Evolutionary conservation across 2,329 filamentous ascomycete genomes (phyloP), one percentile per base, ranked within the genome.

Genomic region (Aspergillus udagawae): DNA sequence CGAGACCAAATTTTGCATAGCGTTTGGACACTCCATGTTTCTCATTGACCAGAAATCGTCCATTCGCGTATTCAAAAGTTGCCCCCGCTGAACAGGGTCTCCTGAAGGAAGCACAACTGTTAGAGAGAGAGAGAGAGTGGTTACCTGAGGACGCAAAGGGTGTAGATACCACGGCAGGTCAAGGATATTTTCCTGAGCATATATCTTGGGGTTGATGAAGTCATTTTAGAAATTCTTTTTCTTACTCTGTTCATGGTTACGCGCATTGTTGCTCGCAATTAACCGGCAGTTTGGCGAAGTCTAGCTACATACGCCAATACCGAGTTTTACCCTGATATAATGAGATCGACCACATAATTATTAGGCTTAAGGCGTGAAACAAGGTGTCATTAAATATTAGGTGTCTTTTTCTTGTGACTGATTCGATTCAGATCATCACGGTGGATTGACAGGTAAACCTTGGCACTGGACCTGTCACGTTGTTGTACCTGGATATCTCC

Each of bases 31-130:
- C 44, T 41, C 65, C 57, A n/a, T 65, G 27, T 17, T 63, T 58
- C 53, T 71, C 66, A 44, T 69, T 64, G 28, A 64, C 63, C n/a
- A 72, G 54, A 38, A 69, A 72, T 21, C 63, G 62, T 5, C 68
- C 69, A 27, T 67, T 69, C 0, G 66, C 67, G 29, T 69, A 70
- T 44, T 56, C 54, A 53, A 65, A 71, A 70, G 38, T n/a, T 71
- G 20, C n/a, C 21, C 41, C 1, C 20, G 3, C 41, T 42, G 41
- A 21, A 42, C 21, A 3, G 41, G 41, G n/a, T 42, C 41, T n/a
- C n/a, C 41, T 42, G 20, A 20, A 20, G 6, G 9, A 10, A 42
- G 29, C 4, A 14, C 4, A 32, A 5, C 29, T 32, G 29, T 32
- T 14, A 21, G 41, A 42, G 41, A 25, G 23, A 21, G 41, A 42